Conservation (phyloP, 2,329 filamentous ascomycete species). For the Drechslerella dactyloides region DNA sequence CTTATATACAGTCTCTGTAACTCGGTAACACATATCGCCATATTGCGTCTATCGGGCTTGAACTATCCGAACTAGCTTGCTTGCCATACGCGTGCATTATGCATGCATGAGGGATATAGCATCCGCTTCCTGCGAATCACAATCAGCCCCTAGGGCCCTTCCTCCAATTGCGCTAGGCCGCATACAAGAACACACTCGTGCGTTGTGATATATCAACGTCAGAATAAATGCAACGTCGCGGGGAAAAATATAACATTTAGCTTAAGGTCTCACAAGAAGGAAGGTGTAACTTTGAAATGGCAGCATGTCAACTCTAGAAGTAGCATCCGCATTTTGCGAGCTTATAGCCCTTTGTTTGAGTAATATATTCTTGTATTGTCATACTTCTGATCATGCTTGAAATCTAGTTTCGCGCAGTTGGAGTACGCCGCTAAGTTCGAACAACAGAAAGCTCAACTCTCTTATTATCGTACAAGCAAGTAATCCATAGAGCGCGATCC, state of each 20-base stretch:
- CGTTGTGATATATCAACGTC: no score
- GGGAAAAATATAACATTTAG: no score
- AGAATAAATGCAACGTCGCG: no score
- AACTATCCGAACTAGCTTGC: constrained; percentile 22
- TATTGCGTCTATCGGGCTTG: constrained; percentile 26
- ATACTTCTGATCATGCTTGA: constrained; percentile 16
- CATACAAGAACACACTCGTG: no score
- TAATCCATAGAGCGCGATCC: constrained; percentile 28
- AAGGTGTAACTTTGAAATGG: no score
- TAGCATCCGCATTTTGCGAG: no score
- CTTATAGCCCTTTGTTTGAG: no score
- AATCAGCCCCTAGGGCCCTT: no score
- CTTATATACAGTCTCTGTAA: constrained; percentile 2
- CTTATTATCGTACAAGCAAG: constrained; percentile 39
- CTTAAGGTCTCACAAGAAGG: no score
- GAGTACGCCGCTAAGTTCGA: constrained; percentile 10
- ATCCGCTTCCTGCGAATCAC: background rate
- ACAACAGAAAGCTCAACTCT: constrained; percentile 48
- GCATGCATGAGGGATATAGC: constrained; percentile 32
- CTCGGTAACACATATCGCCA: background rate
- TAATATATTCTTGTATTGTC: background rate
- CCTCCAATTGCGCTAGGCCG: no score
- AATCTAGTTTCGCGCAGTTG: constrained; percentile 11
- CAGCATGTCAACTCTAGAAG: no score
- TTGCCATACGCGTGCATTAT: no score